A percentile compares a stretch with the other conserved stretches of the same genome.
Evolutionary conservation across 371 early-diverging fungal species (phyloP).

Genomic region (Mucor circinelloides): DNA sequence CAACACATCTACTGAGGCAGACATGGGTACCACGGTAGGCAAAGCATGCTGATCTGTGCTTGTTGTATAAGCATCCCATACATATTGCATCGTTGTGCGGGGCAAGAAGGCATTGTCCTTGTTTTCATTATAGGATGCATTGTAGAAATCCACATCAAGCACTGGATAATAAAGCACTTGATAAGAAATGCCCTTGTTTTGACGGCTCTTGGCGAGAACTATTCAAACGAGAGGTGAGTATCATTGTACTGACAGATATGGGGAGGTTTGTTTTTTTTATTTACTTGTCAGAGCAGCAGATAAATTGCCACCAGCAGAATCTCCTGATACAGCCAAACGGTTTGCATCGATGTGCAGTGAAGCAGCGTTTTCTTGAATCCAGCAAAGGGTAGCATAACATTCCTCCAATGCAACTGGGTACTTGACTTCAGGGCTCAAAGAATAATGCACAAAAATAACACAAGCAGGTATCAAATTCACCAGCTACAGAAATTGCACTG

Average conservation of each 20-base stretch:
- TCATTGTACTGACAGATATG: not conserved
- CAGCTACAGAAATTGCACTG: constrained; percentile 1
- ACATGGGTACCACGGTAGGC: constrained; percentile 16
- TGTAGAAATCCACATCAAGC: constrained; percentile 17
- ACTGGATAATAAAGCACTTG: constrained; percentile 43
- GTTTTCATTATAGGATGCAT: constrained; percentile 20
- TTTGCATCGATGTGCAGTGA: constrained; percentile 22
- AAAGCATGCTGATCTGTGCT: not conserved
- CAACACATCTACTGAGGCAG: constrained; percentile 28
- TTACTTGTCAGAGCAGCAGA: constrained; percentile 29
- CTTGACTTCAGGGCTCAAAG: constrained; percentile 24
- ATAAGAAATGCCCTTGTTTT: constrained; percentile 16
- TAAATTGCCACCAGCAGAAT: constrained; percentile 43
- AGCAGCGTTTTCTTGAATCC: constrained; percentile 26
- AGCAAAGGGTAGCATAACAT: constrained; percentile 31
- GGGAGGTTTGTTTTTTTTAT: not conserved
- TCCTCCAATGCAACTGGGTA: constrained; percentile 37
- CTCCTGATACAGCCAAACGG: constrained; percentile 34
- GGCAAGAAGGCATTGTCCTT: constrained; percentile 16
- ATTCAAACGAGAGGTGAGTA: not conserved
- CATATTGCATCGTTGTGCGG: constrained; percentile 12
- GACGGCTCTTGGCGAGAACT: constrained; percentile 35
- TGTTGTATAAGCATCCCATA: constrained; percentile 25
- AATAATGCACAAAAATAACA: constrained; percentile 31
- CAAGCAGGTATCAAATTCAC: constrained; percentile 13